Conservation (phyloP, 352 stramenopile genomes). For the Phytopythium delawarense region DNA sequence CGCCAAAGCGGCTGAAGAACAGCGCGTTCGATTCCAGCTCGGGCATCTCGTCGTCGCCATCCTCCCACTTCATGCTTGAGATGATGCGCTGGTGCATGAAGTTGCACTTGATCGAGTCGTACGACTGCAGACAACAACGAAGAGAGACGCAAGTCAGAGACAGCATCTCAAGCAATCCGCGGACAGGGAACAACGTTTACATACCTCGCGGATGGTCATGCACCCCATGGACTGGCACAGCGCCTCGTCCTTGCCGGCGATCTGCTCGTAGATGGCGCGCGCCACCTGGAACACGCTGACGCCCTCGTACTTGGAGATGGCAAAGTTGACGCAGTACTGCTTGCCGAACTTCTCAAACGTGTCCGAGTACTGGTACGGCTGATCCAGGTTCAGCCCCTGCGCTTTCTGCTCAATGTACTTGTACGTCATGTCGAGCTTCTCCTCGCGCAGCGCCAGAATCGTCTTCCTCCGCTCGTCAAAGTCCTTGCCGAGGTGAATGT, state of each 20-base stretch:
- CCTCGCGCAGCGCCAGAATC: slow-evolving; percentile 55
- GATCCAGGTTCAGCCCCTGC: slow-evolving; percentile 40
- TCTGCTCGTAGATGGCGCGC: slow-evolving; percentile 68
- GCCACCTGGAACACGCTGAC: slow-evolving; percentile 59
- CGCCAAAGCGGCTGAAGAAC: slow-evolving; percentile 58
- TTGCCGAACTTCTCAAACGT: slow-evolving; percentile 83
- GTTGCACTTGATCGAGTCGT: slow-evolving; percentile 75
- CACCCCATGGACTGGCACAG: slow-evolving; percentile 51
- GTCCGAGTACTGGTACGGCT: slow-evolving; percentile 72
- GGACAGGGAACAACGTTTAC: not conserved
- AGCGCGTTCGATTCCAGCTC: slow-evolving; percentile 74
- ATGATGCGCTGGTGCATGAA: slow-evolving; percentile 81
- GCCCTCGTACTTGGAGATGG: slow-evolving; percentile 68
- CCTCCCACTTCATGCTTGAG: slow-evolving; percentile 65
- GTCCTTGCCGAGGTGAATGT: slow-evolving; percentile 57
- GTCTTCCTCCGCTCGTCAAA: slow-evolving; percentile 59
- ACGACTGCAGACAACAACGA: slow-evolving; percentile 25
- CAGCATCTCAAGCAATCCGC: not conserved
- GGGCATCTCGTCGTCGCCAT: slow-evolving; percentile 41
- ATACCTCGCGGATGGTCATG: slow-evolving; percentile 53
- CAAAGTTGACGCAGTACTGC: slow-evolving; percentile 74
- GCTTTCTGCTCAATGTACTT: slow-evolving; percentile 78
- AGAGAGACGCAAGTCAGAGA: not conserved
- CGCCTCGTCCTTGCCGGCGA: slow-evolving; percentile 57
- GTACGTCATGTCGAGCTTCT: slow-evolving; percentile 77